Evolutionary conservation across 2,329 filamentous ascomycete genomes (phyloP), one percentile per base, ranked within the genome.

Genomic region (Aquanectria penicillioides): DNA sequence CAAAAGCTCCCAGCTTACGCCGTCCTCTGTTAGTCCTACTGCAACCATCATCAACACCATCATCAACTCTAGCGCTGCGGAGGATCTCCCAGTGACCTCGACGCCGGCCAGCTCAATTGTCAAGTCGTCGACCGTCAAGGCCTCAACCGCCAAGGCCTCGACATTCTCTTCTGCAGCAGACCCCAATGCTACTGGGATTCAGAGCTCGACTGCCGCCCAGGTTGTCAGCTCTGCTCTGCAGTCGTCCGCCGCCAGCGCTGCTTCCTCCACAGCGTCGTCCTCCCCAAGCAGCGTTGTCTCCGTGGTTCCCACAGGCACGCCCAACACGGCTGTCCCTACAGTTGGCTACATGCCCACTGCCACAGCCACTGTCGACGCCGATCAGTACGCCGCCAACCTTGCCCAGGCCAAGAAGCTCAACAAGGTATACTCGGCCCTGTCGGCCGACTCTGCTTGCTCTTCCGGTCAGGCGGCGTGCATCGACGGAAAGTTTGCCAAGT

Each of bases 381-480:
- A 74, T 7, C 70, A 75, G 3, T 80, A 82, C 49, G 76, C 77
- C 2, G 72, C 70, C 50, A 84, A 85, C 61, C 74, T 86, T 17
- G 75, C 74, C 9, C 63, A 75, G 29, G 81, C 82, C 9, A 71
- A 74, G 34, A 56, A 71, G 3, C 79, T 83, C 65, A 88, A 88
- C 69, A 61, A 72, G 9, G 61, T 81, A 20, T 86, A 83, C 59
- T 74, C 75, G 22, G 69, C 64, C 2, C 72, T 84, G 28, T 81
- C 78, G 1, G 72, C 77, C 6, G 63, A 79, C 17, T 81, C 82
- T 3, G 75, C 80, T 47, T 88, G 86, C 67, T 68, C 65, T 0
- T 50, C 68, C 1, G 75, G 75, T 22, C 81, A 86, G 56, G 75
- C 78, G 3, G 84, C 85, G 5, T 88, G 86, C 51, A 80, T 88